These are phyloP conservation scores for Aspergillus sp. DNA, from an alignment of 2,329 filamentous ascomycete species.

Conservation along the genomic window DNA sequence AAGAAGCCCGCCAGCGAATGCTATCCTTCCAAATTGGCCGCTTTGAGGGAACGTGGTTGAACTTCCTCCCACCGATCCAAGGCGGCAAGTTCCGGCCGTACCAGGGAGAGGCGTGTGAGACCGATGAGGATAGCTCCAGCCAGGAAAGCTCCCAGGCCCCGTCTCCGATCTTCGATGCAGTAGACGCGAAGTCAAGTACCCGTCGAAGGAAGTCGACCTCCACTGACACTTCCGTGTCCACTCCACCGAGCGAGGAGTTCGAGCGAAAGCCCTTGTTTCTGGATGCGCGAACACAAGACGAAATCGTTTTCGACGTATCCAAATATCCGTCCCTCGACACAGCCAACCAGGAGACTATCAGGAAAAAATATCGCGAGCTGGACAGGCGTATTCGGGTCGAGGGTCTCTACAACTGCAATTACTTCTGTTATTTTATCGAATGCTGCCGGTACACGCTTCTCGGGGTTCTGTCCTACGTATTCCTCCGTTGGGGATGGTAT, in stretches of 20 bases:
- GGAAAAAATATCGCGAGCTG: slow-evolving; percentile 71
- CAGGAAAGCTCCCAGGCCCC: slow-evolving; percentile 46
- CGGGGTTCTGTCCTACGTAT: slow-evolving; percentile 51
- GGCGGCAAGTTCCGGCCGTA: slow-evolving; percentile 64
- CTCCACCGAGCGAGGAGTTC: slow-evolving; percentile 12
- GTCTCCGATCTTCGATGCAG: slow-evolving; percentile 51
- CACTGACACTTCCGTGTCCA: slow-evolving; percentile 21
- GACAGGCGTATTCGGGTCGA: slow-evolving; percentile 61
- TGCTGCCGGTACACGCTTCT: slow-evolving; percentile 61
- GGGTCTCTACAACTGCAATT: slow-evolving; percentile 77
- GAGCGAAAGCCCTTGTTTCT: slow-evolving; percentile 51
- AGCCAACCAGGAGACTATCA: slow-evolving; percentile 64
- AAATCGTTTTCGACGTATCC: slow-evolving; percentile 64
- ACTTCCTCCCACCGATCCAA: slow-evolving; percentile 86
- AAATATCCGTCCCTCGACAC: slow-evolving; percentile 73
- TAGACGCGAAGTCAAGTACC: slow-evolving; percentile 28
- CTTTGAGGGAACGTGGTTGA: slow-evolving; percentile 72
- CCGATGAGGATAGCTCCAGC: slow-evolving; percentile 40
- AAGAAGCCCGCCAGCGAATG: slow-evolving; percentile 68
- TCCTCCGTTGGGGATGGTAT: slow-evolving; percentile 58
- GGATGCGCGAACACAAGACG: slow-evolving; percentile 62
- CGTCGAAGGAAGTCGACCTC: slow-evolving; percentile 28
- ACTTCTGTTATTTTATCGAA: slow-evolving; percentile 69
- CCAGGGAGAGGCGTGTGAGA: slow-evolving; percentile 36
- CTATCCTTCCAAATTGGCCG: slow-evolving; percentile 71